A percentile compares a stretch with the other conserved stretches of the same genome.
phyloP scores from a whole-genome alignment of 495 filamentous ascomycete genomes.

The Lophium mytilinum region DNA sequence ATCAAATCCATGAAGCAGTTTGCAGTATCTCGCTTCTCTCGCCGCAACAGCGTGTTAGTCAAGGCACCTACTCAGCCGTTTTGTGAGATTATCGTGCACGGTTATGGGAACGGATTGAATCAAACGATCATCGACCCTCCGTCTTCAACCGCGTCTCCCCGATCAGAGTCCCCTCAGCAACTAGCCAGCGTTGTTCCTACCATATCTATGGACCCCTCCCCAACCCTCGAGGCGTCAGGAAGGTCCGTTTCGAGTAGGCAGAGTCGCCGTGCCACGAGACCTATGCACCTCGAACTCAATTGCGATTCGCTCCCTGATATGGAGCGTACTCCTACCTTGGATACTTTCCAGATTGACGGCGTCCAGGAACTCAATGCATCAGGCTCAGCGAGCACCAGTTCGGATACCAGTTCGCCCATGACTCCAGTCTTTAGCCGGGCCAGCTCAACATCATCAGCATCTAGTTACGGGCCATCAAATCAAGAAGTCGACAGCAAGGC shows the following conservation, averaged over 20 bases:
- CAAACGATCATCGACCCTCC: slow-evolving; percentile 9
- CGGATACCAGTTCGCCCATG: neutral
- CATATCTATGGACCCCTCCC: neutral
- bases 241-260: neutral
- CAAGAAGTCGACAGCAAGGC: neutral
- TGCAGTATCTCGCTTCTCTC: slow-evolving; percentile 19
- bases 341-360: neutral
- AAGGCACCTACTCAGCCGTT: slow-evolving; percentile 10
- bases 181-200: neutral
- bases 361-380: neutral
- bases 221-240: neutral
- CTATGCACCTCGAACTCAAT: neutral
- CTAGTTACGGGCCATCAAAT: neutral
- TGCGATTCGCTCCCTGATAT: neutral
- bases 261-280: neutral
- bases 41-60: slow-evolving; percentile 21
- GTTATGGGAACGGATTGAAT: slow-evolving; percentile 31
- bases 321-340: neutral
- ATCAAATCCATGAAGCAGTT: slow-evolving; percentile 15
- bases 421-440: neutral
- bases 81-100: slow-evolving; percentile 32
- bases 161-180: neutral
- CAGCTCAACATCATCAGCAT: neutral
- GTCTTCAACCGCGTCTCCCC: neutral
- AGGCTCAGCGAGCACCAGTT: neutral